Evolutionary conservation across 345 rosid genomes (phyloP).

Genomic region (Lepidium sativum): DNA sequence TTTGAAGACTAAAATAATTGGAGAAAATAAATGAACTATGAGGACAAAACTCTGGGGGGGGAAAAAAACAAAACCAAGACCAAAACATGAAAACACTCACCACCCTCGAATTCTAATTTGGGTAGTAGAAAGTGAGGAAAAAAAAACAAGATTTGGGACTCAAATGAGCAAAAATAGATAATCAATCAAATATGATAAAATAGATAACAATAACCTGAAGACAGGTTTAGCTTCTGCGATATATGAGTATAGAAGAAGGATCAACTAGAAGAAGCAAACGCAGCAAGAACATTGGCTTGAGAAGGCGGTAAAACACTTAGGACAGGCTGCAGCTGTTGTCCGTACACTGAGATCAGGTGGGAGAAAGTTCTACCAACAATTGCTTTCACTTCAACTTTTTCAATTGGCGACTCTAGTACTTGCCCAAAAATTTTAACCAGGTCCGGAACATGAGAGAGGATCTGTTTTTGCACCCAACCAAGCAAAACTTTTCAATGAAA

Average conservation of each 20-base stretch:
- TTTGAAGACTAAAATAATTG: not conserved
- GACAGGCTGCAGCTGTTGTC: constrained; percentile 83
- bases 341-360: constrained; percentile 67
- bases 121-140: not conserved
- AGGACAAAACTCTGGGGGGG: constrained; percentile 14
- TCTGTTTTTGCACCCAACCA: constrained; percentile 41
- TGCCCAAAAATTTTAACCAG: constrained; percentile 81
- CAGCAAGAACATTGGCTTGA: constrained; percentile 76
- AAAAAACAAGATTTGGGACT: not conserved
- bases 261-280: constrained; percentile 62
- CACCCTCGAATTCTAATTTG: not conserved
- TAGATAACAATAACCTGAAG: not conserved
- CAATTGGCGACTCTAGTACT: constrained; percentile 73
- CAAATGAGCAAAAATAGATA: constrained; percentile 1
- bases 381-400: constrained; percentile 80
- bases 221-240: not conserved
- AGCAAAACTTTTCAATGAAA: not conserved
- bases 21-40: not conserved
- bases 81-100: not conserved
- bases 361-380: constrained; percentile 78
- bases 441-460: constrained; percentile 70
- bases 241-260: not conserved
- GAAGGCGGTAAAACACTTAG: constrained; percentile 61
- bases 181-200: not conserved
- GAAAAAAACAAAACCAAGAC: not conserved